Base-by-base conservation (phyloP, 2,329 filamentous ascomycete species). In the Sclerotinia minor region DNA sequence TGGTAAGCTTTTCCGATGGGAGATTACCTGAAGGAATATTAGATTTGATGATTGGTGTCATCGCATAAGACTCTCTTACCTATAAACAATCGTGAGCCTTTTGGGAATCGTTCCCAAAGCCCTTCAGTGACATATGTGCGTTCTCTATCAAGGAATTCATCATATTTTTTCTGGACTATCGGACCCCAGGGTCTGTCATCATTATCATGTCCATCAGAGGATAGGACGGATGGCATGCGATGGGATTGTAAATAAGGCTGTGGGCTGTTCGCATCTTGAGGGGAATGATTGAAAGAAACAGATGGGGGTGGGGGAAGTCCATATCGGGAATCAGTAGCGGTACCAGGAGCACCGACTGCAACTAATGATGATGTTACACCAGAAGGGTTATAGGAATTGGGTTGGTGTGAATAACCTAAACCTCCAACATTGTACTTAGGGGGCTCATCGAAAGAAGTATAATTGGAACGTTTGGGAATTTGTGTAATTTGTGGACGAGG, bases 1-100 rank as follows among this genome's bases (percentile, higher is more conserved):
- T 98, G 8, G 92, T 95, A 19, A 97, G 94, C 76, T 94, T 89
- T 77, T 98, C 94, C 65, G 91, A 94, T 1, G 93, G 94, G 15
- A 99, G 84, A 77, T 98, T 99, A 66, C 94, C 93, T 92, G 76
- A 66, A 77, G 66, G 52, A 44, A 71, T 69, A 24, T 67, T 52
- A 67, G 65, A 44, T 52, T 61, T 47, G 19, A 68, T 32, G 66
- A 79, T 71, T 35, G 19, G 81, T 35, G 13, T 50, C 24, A 67
- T 45, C 9, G 41, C 35, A 49, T 69, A 72, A 69, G 71, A 67
- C 60, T 59, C 67, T 76, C 85, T 77, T 83, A 92, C 91, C 92
- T 77, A 95, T 92, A 76, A 94, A 94, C 64, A 95, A 83, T 69
- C 92, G 84, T 24, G 91, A 93, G 5, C 89, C 89, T 64, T 88